A percentile compares a stretch with the other conserved stretches of the same genome.
Evolutionary conservation across 2,329 filamentous ascomycete species (phyloP).

Genomic region (Aspergillus tubingensis): DNA sequence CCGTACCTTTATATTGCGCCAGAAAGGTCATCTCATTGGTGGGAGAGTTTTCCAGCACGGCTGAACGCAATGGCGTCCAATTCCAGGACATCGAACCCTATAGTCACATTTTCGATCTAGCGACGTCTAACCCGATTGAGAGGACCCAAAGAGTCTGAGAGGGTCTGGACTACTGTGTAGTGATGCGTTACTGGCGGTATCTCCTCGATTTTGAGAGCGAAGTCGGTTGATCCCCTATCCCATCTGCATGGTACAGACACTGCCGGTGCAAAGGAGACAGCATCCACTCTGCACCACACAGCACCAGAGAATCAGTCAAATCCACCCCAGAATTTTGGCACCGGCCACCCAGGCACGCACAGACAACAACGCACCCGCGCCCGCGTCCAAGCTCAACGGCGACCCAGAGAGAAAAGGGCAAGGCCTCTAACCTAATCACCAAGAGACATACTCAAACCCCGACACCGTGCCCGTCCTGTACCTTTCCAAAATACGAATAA

Average conservation of each 20-base stretch:
- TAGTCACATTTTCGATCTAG: not conserved
- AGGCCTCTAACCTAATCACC: not conserved
- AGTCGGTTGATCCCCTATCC: not conserved
- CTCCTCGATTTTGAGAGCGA: not conserved
- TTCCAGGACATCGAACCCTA: not conserved
- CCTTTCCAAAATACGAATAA: not conserved
- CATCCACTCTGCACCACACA: not conserved
- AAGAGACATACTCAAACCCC: not conserved
- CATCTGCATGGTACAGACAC: not conserved
- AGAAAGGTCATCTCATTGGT: not conserved
- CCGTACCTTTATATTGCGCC: not conserved
- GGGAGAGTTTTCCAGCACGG: not conserved
- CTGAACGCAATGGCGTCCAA: not conserved
- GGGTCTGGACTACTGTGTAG: not conserved
- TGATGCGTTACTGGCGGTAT: too few relatives aligned
- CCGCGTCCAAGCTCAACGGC: constrained; percentile 1
- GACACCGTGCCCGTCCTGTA: not conserved
- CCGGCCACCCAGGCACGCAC: not conserved
- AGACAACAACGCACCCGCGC: not conserved
- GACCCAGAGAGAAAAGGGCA: not conserved
- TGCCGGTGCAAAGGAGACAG: not conserved
- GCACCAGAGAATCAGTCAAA: not conserved
- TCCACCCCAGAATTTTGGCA: not conserved
- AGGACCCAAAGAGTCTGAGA: not conserved
- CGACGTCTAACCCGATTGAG: not conserved